These are phyloP conservation scores for Umbilicus rupestris DNA, from an alignment of 164 flowering plant species.

Conservation along the genomic window DNA sequence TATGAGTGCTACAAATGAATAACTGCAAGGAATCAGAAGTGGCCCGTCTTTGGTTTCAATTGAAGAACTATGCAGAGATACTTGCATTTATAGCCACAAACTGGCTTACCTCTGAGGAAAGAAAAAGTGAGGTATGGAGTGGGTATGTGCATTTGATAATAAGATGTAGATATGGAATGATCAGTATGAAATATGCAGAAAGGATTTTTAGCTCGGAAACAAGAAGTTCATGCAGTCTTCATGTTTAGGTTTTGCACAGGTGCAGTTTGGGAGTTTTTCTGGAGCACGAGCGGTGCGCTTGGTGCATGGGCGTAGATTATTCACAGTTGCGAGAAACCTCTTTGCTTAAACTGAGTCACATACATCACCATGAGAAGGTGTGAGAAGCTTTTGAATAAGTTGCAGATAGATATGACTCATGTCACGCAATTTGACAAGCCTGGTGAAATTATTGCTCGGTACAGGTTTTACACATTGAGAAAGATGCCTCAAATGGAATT, in stretches of 20 bases:
- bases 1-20: background rate
- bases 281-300: background rate
- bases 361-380: too few species aligned
- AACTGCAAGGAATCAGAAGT: too few species aligned
- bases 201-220: slow-evolving; percentile 20
- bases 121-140: background rate
- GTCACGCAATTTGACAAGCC: too few species aligned
- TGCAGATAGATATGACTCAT: too few species aligned
- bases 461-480: too few species aligned
- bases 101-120: background rate
- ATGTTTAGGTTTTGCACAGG: slow-evolving; percentile 2
- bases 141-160: background rate
- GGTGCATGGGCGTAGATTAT: too few species aligned
- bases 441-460: too few species aligned
- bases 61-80: background rate
- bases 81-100: slow-evolving; percentile 12
- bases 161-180: background rate
- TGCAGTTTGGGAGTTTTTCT: background rate
- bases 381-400: too few species aligned
- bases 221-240: slow-evolving; percentile 17
- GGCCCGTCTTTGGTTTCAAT: background rate
- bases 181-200: background rate
- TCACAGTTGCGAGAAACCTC: too few species aligned
- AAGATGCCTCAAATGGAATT: too few species aligned
- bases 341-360: too few species aligned